Evolutionary conservation across 164 flowering plant species (phyloP).

Genomic region (Magnolia changhungtana): DNA sequence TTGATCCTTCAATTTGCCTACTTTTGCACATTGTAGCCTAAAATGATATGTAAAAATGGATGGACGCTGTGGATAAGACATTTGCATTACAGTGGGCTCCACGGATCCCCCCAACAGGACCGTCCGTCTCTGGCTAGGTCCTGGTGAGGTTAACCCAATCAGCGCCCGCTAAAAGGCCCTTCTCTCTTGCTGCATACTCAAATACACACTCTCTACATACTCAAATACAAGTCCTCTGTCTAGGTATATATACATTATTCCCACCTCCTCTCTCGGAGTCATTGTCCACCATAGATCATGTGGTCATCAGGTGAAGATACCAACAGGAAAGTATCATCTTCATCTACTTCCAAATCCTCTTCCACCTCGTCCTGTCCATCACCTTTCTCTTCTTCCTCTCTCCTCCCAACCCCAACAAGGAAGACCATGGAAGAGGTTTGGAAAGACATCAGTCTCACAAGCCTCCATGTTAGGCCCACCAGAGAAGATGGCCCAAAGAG

Average conservation of each 20-base stretch:
- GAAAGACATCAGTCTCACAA: conserved; percentile 41
- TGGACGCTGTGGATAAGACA: too few relatives aligned
- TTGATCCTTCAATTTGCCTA: too few relatives aligned
- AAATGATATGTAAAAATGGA: too few relatives aligned
- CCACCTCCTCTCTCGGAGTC: not conserved
- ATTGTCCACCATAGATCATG: conserved; percentile 10
- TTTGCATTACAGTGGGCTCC: too few relatives aligned
- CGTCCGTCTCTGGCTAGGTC: too few relatives aligned
- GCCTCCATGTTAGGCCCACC: conserved; percentile 16
- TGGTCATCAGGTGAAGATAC: conserved; percentile 15
- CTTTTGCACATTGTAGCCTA: too few relatives aligned
- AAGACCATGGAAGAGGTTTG: conserved; percentile 63
- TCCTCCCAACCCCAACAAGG: conserved; percentile 12
- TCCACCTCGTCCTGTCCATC: conserved; percentile 13
- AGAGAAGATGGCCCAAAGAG: conserved; percentile 8
- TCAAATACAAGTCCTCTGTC: not conserved
- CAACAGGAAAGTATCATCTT: not conserved
- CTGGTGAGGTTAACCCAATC: too few relatives aligned
- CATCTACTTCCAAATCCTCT: not conserved
- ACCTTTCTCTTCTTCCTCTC: conserved; percentile 2
- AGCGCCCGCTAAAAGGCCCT: too few relatives aligned
- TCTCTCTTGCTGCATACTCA: too few relatives aligned
- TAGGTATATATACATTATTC: not conserved
- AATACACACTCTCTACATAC: not conserved
- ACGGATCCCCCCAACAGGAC: too few relatives aligned